Evolutionary conservation across 2,329 filamentous ascomycete species (phyloP), one percentile per base, ranked within the genome.

Genomic region (Colletotrichum limetticola): DNA sequence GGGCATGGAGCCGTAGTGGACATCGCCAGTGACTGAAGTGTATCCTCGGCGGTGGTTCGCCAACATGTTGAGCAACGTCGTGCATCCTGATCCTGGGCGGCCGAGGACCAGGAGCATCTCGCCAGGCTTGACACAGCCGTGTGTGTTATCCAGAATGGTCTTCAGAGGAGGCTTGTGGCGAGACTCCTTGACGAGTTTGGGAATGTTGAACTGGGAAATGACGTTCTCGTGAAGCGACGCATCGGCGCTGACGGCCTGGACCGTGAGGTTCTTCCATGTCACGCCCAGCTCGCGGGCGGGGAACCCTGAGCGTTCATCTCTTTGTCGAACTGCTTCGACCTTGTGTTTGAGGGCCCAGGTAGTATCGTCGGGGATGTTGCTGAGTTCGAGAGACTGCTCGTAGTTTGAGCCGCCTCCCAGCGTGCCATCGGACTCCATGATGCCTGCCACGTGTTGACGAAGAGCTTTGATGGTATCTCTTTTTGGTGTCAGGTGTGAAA

Each of bases 101-200:
- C 92, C 92, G 0, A 94, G 84, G 0, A 94, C 91, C 0, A 94
- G 83, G 1, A 93, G 81, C 92, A 94, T 93, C 80, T 94, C 91
- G 24, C 92, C 93, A 0, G 92, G 92, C 79, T 91, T 91, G 63
- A 94, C 90, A 75, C 91, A 93, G 12, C 92, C 92, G 78, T 91
- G 89, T 70, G 88, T 90, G 76, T 89, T 86, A 66, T 92, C 87
- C 26, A 95, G 82, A 58, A 95, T 91, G 0, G 91, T 92, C 74
- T 89, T 89, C 24, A 92, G 80, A 0, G 91, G 89, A 0, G 89
- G 87, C 76, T 89, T 91, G 56, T 83, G 84, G 75, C 83, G 84
- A 69, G 83, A 83, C 75, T 91, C 90, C 76, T 84, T 87, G 75
- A 88, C 76, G n/a, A 86, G 82, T 46, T 87, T 84, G 32, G 86